Base-by-base conservation (phyloP, 768 basidiomycete species). In the Podaxis rugospora region DNA sequence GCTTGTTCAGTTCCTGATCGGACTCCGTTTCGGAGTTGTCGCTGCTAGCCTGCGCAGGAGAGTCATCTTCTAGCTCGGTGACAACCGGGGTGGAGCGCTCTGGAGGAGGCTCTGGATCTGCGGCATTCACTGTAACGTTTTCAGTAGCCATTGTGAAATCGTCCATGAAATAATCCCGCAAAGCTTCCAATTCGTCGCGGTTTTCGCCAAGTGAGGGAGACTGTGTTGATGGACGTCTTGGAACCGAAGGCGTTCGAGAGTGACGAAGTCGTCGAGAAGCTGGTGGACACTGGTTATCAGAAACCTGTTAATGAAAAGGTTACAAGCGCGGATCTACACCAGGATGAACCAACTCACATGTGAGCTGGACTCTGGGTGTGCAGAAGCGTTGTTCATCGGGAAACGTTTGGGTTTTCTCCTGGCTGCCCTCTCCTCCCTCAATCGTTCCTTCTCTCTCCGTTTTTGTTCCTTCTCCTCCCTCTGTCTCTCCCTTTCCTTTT, bases 161-260 rank as follows among this genome's bases (percentile, higher is more conserved):
- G 13, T 50, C 52, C 52, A 55, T 61, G 52, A 61, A 61, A 35
- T 61, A 61, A 28, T 61, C 52, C 11, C 52, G 59, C 46, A 61
- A 39, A 49, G 32, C 42, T 4, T 55, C 52, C 9, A 55, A 11
- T 51, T 61, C 59, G n/a, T 55, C 55, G 10, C 7, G 13, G 2
- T 9, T 18, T 47, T 47, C 25, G 6, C 10, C 32, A 40, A 28
- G 28, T n/a, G 46, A 42, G 13, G 46, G 46, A 37, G 32, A 32
- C 7, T 4, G 39, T 18, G 37, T 16, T 59, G 42, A 9, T 23
- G 16, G n/a, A 27, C 40, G 16, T 32, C 27, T 32, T 2, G 25
- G 16, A 28, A 13, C 7, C 7, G 50, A 50, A 27, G 49, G 18
- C 23, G 36, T 51, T 37, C 4, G 57, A n/a, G 57, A 40, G 27